Conservation (phyloP, 495 filamentous ascomycete genomes). For the Xylaria telfairii region DNA sequence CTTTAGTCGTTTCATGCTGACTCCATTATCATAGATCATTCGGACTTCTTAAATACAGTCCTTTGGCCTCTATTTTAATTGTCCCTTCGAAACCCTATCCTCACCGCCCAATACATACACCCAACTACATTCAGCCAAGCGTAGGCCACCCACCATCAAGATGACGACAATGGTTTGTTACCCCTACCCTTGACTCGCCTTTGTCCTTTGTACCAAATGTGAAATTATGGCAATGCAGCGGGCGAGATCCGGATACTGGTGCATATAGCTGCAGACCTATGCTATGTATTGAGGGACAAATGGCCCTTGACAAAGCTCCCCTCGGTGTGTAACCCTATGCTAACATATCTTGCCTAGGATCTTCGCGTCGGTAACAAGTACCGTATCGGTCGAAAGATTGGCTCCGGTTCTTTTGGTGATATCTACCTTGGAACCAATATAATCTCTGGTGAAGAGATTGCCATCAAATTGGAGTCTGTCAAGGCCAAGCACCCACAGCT, state of each 20-base stretch:
- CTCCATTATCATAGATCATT: constrained; percentile 9
- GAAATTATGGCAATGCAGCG: not conserved
- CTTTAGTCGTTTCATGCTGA: constrained; percentile 16
- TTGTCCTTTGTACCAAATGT: not conserved
- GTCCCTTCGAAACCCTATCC: not conserved
- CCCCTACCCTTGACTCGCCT: constrained; percentile 6
- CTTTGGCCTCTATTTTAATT: not conserved
- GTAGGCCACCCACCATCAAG: constrained; percentile 29
- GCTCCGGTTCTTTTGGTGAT: constrained; percentile 97
- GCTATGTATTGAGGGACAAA: not conserved
- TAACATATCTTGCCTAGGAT: constrained; percentile 65
- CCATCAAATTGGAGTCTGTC: constrained; percentile 99
- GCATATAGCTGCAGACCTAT: not conserved
- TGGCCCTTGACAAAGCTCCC: not conserved
- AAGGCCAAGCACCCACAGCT: constrained; percentile 99
- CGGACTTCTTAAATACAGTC: constrained; percentile 1
- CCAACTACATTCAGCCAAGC: constrained; percentile 26
- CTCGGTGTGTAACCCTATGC: not conserved
- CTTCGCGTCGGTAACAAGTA: constrained; percentile 99
- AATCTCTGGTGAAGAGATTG: constrained; percentile 99
- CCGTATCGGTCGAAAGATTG: constrained; percentile 99
- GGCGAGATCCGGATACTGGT: not conserved
- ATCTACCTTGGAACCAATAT: constrained; percentile 99
- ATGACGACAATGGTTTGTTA: constrained; percentile 61
- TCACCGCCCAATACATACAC: not conserved